A percentile compares a stretch with the other conserved stretches of the same genome.
phyloP scores from a whole-genome alignment of 306 rosid genomes.

The Trifolium subterraneum region DNA sequence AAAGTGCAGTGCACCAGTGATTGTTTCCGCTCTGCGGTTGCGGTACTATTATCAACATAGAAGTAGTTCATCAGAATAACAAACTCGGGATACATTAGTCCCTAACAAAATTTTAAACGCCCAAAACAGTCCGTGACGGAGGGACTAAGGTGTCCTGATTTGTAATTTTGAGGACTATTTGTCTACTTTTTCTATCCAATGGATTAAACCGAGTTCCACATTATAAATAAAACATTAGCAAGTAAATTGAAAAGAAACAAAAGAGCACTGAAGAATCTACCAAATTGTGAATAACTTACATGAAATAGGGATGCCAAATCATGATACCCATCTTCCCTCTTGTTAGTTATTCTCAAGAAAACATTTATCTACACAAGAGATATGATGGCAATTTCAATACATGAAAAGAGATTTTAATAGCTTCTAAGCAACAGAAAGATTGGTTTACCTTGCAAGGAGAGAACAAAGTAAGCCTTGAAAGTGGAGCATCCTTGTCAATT shows the following conservation, averaged over 20 bases:
- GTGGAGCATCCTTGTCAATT: constrained; percentile 71
- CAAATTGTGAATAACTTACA: constrained; percentile 55
- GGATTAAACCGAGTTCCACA: not conserved
- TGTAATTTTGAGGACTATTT: not conserved
- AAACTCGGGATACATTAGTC: not conserved
- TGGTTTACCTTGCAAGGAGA: constrained; percentile 92
- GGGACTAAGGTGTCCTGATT: not conserved
- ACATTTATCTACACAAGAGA: constrained; percentile 66
- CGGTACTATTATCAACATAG: not conserved
- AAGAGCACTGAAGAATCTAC: constrained; percentile 32
- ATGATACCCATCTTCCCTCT: constrained; percentile 96
- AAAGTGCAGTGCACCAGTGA: not conserved
- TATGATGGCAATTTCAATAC: constrained; percentile 19
- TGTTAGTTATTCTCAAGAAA: constrained; percentile 88
- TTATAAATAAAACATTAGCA: not conserved
- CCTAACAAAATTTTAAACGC: not conserved
- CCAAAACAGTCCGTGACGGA: not conserved
- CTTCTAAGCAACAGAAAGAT: not conserved
- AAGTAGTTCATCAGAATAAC: not conserved
- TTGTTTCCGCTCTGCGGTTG: not conserved
- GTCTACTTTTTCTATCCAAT: not conserved
- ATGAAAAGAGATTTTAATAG: constrained; percentile 32
- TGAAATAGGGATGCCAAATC: constrained; percentile 97
- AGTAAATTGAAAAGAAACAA: constrained; percentile 7
- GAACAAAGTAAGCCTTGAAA: constrained; percentile 88